A percentile compares a stretch with the other conserved stretches of the same genome.
Evolutionary conservation across 73 alveolate genomes (phyloP).

Genomic region (Paramecium bursaria): DNA sequence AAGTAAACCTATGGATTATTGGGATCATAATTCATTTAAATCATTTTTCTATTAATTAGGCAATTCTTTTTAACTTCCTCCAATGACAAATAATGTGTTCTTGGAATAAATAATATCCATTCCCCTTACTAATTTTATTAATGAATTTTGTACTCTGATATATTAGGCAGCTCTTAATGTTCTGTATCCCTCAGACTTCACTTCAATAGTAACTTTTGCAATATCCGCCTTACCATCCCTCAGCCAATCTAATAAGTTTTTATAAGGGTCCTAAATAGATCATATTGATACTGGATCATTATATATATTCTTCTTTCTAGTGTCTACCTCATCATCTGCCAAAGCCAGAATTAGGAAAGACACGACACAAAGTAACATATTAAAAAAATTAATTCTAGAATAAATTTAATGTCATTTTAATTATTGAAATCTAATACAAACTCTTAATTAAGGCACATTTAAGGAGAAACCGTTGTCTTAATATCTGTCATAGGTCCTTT

Average conservation of each 20-base stretch:
- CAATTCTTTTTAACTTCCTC: constrained; percentile 87
- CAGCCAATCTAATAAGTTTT: constrained; percentile 38
- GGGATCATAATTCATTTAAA: constrained; percentile 79
- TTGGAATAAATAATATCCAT: constrained; percentile 86
- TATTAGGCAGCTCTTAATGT: constrained; percentile 62
- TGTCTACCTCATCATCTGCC: too few relatives aligned
- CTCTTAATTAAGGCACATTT: too few relatives aligned
- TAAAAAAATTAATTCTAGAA: too few relatives aligned
- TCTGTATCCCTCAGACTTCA: constrained; percentile 56
- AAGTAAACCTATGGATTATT: constrained; percentile 92
- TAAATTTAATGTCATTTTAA: too few relatives aligned
- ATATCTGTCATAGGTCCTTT: too few relatives aligned
- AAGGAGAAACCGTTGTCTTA: too few relatives aligned
- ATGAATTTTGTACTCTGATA: constrained; percentile 87
- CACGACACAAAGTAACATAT: too few relatives aligned
- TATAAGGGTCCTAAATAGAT: constrained; percentile 27
- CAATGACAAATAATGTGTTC: constrained; percentile 87
- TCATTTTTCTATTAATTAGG: constrained; percentile 88
- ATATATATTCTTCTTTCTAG: too few relatives aligned
- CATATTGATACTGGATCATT: constrained; percentile 35
- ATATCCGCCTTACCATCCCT: constrained; percentile 56
- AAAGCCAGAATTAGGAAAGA: too few relatives aligned
- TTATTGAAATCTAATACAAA: too few relatives aligned
- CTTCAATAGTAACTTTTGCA: constrained; percentile 40
- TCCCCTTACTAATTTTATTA: constrained; percentile 78